Evolutionary conservation across 2,329 filamentous ascomycete species (phyloP).

Genomic region (Cyphellophora europaea): DNA sequence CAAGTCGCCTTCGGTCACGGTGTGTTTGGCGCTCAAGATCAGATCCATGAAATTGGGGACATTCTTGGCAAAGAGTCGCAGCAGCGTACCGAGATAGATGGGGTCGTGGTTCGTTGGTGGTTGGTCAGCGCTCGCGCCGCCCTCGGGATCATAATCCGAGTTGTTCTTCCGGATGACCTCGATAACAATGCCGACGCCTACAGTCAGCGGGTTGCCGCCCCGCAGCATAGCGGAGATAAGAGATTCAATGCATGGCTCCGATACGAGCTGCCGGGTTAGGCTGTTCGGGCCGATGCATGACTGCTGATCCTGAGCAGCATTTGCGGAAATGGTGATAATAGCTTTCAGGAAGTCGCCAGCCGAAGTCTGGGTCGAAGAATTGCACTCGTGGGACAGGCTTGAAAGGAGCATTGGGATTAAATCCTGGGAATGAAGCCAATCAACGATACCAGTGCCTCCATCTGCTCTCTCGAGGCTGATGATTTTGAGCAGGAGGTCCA

Average conservation of each 20-base stretch:
- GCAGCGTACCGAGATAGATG: constrained; percentile 85
- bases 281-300: constrained; percentile 99
- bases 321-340: constrained; percentile 97
- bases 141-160: constrained; percentile 94
- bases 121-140: constrained; percentile 68
- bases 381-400: constrained; percentile 76
- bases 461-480: constrained; percentile 92
- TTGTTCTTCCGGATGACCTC: constrained; percentile 99
- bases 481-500: constrained; percentile 94
- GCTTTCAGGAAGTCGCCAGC: constrained; percentile 97
- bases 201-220: constrained; percentile 87
- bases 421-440: constrained; percentile 88
- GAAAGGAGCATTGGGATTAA: constrained; percentile 79
- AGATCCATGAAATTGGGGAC: constrained; percentile 91
- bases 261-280: constrained; percentile 88
- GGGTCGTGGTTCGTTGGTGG: constrained; percentile 79
- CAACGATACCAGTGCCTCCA: constrained; percentile 83
- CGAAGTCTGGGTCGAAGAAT: constrained; percentile 86
- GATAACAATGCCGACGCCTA: constrained; percentile 94
- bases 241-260: constrained; percentile 68
- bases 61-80: constrained; percentile 80
- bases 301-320: constrained; percentile 94
- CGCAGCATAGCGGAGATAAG: constrained; percentile 88
- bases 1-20: constrained; percentile 46
- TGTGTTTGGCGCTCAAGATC: constrained; percentile 63